Base-by-base conservation (phyloP, 2,329 filamentous ascomycete genomes). In the Thielaviopsis cerberus region DNA sequence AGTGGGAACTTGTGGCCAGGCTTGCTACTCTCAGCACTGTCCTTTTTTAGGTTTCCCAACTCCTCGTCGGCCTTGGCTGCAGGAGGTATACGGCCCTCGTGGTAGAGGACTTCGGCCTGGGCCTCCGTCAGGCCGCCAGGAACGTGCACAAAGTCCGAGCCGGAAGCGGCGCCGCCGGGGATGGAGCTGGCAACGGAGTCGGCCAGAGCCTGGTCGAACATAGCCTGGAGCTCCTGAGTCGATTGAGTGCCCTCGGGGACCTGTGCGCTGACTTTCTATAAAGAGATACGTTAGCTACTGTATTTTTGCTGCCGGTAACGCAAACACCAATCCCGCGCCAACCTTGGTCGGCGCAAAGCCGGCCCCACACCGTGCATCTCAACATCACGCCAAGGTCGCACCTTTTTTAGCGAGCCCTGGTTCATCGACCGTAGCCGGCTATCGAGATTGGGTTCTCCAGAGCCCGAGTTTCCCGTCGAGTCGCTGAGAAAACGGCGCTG, bases 1-100 rank as follows among this genome's bases (percentile, higher is more conserved):
- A 88, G 72, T 3, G 80, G 81, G 66, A 88, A 96, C 67, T 91
- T 94, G 68, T 87, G 76, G n/a, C 86, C 86, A 15, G 74, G 68
- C 2, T 70, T 69, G 37, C 68, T 63, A 2, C 37, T 48, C 23
- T 53, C 37, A 10, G 54, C 53, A 25, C 66, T 45, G 25, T 64
- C 61, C 23, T 59, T 61, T 2, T 63, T 58, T 27, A 62, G 53
- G 24, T 55, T 37, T n/a, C 58, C 57, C 15, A 60, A 52, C 6
- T 55, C 59, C 15, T 27, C 50, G 54, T 62, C 60, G 30, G 59
- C 57, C 4, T 61, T 59, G 23, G 57, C 63, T 5, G 68, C 64
- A 1, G 69, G 61, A 22, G 70, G 71, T 56, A 74, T 74, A 45
- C 66, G 68, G 50, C 72, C 72, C 61, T 71, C 68, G 17, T 67